Evolutionary conservation across 2,329 filamentous ascomycete species (phyloP).

Genomic region (Acephala macrosclerotiorum): DNA sequence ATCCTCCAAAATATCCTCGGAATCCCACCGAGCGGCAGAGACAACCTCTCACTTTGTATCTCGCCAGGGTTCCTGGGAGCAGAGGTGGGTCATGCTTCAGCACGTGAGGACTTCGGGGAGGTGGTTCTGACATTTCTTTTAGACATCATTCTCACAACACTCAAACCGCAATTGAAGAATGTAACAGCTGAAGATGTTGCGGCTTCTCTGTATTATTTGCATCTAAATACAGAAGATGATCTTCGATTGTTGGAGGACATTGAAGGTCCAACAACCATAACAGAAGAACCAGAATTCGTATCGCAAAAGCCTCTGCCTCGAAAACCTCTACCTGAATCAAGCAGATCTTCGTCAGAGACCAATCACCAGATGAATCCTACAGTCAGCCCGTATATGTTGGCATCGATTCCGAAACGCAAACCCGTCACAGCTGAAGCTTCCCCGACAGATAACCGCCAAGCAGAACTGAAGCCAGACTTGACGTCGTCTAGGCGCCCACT

Average conservation of each 20-base stretch:
- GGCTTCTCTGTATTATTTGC: conserved; percentile 89
- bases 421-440: conserved; percentile 23
- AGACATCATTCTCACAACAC: conserved; percentile 70
- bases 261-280: neutral
- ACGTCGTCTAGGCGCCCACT: conserved; percentile 24
- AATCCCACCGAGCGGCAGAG: conserved; percentile 74
- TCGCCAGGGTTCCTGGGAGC: conserved; percentile 90
- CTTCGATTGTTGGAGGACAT: conserved; percentile 44
- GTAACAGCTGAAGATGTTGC: conserved; percentile 88
- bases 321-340: conserved; percentile 41
- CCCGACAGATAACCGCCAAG: conserved; percentile 9
- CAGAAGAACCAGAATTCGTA: conserved; percentile 21
- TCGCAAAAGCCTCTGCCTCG: conserved; percentile 38
- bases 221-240: conserved; percentile 73
- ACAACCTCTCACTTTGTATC: conserved; percentile 84
- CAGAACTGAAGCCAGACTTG: neutral
- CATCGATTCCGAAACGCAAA: conserved; percentile 22
- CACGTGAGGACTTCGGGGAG: conserved; percentile 3
- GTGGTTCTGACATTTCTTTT: conserved; percentile 19
- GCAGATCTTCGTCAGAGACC: conserved; percentile 36
- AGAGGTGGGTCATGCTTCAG: conserved; percentile 65
- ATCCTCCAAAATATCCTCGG: conserved; percentile 85
- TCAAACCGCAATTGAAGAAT: conserved; percentile 88
- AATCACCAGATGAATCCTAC: conserved; percentile 7
- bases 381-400: conserved; percentile 4